Base-by-base conservation (phyloP, 306 rosid species). In the Astragalus glycyphyllos region DNA sequence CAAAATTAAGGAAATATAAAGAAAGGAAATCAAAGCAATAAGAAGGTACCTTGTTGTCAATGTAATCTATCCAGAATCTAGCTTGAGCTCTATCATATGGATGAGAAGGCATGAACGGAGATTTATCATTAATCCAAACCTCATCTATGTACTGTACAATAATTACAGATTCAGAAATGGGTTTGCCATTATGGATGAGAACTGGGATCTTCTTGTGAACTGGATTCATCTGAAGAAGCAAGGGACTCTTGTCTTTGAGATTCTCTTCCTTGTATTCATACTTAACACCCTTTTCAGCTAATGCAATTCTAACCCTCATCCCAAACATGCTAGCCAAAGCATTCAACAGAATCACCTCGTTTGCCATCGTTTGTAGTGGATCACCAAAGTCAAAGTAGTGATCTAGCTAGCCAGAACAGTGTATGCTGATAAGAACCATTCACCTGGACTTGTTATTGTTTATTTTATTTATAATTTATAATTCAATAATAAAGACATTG, bases 111-210 rank as follows among this genome's bases (percentile, higher is more conserved):
- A 82, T 47, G 15, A 78, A 8, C 9, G 77, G 65, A 72, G 42
- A 6, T 13, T 11, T 67, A 8, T 50, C 56, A 6, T 45, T 70
- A n/a, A n/a, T n/a, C 88, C 85, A 84, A 48, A 75, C 72, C 35
- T 71, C 79, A 16, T 84, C 86, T 7, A 84, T 78, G 35, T 81
- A 84, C 69, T 84, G 69, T 10, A 81, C 73, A 50, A 81, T 78
- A 10, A 78, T 71, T 34, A 66, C 72, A 26, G 88, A 84, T 54
- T 81, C 84, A 58, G 80, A 84, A 0, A 84, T 65, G 11, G 86
- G 69, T 58, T 48, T 78, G 0, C 77, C 84, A 11, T 72, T 32
- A 38, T 83, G 86, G 14, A 79, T 76, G 42, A 83, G 82, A 55
- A 79, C 78, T 16, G 88, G 88, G 31, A 78, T 72, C n/a, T 81